Evolutionary conservation across 805 yeast genomes (phyloP).

Genomic region (Gaillardinia entomophila): DNA sequence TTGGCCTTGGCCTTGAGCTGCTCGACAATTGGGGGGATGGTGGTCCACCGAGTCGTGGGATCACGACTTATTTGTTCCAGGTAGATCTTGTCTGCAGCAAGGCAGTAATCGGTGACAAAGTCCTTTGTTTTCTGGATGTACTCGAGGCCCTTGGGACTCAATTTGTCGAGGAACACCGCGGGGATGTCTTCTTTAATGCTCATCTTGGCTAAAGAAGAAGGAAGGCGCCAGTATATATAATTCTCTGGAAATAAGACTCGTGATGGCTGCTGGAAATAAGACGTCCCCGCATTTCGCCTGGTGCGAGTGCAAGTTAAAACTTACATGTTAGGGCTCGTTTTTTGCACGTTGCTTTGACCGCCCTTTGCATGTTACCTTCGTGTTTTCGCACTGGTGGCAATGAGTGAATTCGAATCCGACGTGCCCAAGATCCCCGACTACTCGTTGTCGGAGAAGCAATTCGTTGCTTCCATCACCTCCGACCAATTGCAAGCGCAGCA

Average conservation of each 20-base stretch:
- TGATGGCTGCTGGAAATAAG: no score
- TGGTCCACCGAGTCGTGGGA: slow-evolving; percentile 41
- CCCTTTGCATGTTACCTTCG: no score
- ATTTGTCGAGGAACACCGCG: slow-evolving; percentile 30
- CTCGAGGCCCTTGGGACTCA: slow-evolving; percentile 31
- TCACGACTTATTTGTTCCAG: slow-evolving; percentile 32
- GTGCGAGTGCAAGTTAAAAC: no score
- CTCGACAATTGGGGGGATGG: slow-evolving; percentile 43
- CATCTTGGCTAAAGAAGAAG: no score
- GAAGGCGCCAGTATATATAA: no score
- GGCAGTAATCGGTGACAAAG: slow-evolving; percentile 51
- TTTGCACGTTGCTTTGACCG: no score
- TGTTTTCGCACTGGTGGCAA: neutral
- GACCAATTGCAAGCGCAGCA: slow-evolving; percentile 36
- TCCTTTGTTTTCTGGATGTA: slow-evolving; percentile 36
- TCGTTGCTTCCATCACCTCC: slow-evolving; percentile 43
- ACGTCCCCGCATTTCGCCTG: no score
- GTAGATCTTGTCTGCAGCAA: slow-evolving; percentile 50
- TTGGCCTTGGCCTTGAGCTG: slow-evolving; percentile 49
- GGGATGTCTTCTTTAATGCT: slow-evolving; percentile 32
- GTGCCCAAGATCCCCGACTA: slow-evolving; percentile 72
- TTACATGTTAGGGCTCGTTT: no score
- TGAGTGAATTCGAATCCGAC: slow-evolving; percentile 36
- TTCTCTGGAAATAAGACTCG: no score
- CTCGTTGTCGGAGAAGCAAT: slow-evolving; percentile 74